These are phyloP conservation scores for Penicillium fuscoglaucum DNA, from an alignment of 2,329 filamentous ascomycete genomes.

Conservation along the genomic window DNA sequence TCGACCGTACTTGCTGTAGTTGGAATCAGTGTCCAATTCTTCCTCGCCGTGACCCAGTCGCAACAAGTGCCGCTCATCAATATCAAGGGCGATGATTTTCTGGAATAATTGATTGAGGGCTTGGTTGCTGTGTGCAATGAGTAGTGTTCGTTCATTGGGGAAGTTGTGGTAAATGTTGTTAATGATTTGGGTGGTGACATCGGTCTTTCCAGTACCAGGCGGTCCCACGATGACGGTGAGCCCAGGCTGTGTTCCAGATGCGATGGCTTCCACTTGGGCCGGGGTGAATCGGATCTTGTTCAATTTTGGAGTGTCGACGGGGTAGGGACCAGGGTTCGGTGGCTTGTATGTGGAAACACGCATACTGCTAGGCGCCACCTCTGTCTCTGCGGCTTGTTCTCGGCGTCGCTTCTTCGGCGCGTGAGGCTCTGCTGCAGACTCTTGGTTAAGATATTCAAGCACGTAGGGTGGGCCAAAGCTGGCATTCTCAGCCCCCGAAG, in stretches of 20 bases:
- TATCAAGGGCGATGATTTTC: constrained; percentile 94
- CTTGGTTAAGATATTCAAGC: constrained; percentile 64
- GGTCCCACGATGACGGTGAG: constrained; percentile 92
- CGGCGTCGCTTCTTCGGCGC: constrained; percentile 86
- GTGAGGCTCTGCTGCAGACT: constrained; percentile 51
- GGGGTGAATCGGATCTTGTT: constrained; percentile 88
- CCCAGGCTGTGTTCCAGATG: constrained; percentile 90
- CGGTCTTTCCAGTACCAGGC: constrained; percentile 97
- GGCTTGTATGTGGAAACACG: constrained; percentile 89
- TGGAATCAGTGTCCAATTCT: constrained; percentile 80
- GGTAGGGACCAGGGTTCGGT: constrained; percentile 85
- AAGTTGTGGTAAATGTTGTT: constrained; percentile 99
- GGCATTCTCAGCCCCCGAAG: constrained; percentile 66
- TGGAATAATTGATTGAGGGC: constrained; percentile 96
- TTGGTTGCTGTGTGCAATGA: constrained; percentile 97
- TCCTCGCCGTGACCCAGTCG: constrained; percentile 94
- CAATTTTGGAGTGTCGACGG: constrained; percentile 74
- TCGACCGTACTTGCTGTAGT: constrained; percentile 89
- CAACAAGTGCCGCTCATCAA: constrained; percentile 90
- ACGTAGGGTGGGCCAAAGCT: constrained; percentile 88
- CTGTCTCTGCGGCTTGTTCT: constrained; percentile 67
- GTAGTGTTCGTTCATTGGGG: constrained; percentile 82
- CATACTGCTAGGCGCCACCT: constrained; percentile 65
- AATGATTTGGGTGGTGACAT: constrained; percentile 97
- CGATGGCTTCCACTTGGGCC: constrained; percentile 86